A percentile compares a stretch with the other conserved stretches of the same genome.
These are phyloP conservation scores for Colletotrichum viniferum DNA, from an alignment of 2,329 filamentous ascomycete genomes.

Conservation along the genomic window DNA sequence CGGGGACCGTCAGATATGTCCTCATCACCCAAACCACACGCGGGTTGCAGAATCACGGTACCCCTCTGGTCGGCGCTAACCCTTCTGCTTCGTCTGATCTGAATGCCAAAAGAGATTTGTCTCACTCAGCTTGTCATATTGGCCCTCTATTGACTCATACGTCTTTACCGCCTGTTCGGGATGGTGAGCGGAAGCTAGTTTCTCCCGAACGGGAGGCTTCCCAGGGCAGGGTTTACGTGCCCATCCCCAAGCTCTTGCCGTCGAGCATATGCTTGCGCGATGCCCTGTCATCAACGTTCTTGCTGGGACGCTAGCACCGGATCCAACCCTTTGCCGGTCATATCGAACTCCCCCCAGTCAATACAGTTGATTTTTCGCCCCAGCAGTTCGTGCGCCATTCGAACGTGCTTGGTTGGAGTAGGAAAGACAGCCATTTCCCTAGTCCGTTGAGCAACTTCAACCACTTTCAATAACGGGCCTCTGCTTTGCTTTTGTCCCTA, in stretches of 20 bases:
- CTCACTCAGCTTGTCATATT: background rate
- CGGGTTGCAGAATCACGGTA: background rate
- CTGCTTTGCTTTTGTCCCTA: background rate
- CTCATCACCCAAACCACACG: background rate
- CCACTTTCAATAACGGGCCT: background rate
- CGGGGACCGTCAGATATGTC: background rate
- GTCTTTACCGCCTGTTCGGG: background rate
- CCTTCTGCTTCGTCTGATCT: background rate
- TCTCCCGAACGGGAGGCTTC: background rate
- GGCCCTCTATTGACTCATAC: background rate
- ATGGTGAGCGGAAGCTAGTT: background rate
- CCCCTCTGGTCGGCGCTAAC: background rate
- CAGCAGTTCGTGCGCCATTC: background rate
- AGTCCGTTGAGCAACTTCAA: background rate
- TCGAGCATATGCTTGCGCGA: background rate
- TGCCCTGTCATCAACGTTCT: background rate
- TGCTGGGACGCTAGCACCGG: background rate
- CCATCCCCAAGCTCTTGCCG: background rate
- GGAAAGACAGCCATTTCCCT: background rate
- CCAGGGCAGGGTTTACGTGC: background rate
- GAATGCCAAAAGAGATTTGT: background rate
- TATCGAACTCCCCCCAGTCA: background rate
- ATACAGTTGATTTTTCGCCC: background rate
- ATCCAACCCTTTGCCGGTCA: background rate
- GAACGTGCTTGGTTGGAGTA: background rate